These are phyloP conservation scores for Candida sphagnicola DNA, from an alignment of 805 yeast species.

Conservation along the genomic window DNA sequence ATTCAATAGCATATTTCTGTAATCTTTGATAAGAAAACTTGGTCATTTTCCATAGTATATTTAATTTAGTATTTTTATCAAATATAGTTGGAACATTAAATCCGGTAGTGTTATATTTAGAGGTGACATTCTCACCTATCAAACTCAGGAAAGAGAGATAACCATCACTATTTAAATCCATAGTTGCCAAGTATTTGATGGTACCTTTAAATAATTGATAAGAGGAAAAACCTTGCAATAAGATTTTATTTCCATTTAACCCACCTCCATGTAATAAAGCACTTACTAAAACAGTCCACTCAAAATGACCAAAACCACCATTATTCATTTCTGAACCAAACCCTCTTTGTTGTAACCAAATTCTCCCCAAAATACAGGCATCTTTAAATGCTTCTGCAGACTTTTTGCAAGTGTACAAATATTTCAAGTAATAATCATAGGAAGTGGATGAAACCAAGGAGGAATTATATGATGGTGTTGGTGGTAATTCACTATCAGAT, in stretches of 20 bases:
- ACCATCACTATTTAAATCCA: constrained; percentile 61
- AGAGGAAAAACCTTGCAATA: constrained; percentile 84
- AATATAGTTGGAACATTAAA: constrained; percentile 72
- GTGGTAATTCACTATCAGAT: constrained; percentile 44
- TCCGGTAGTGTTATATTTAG: constrained; percentile 51
- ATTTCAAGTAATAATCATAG: constrained; percentile 67
- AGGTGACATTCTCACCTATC: constrained; percentile 40
- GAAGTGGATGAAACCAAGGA: constrained; percentile 68
- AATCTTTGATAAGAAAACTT: constrained; percentile 59
- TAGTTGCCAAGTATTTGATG: constrained; percentile 73
- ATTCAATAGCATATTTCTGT: constrained; percentile 62
- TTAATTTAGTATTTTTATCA: constrained; percentile 72
- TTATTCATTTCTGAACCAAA: constrained; percentile 57
- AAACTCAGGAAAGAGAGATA: constrained; percentile 63
- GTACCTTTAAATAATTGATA: constrained; percentile 92
- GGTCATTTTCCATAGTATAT: constrained; percentile 79
- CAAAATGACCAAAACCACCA: constrained; percentile 92
- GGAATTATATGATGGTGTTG: constrained; percentile 87
- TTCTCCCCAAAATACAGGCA: constrained; percentile 79
- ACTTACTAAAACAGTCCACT: constrained; percentile 77
- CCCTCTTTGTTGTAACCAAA: constrained; percentile 91
- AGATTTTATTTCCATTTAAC: constrained; percentile 63
- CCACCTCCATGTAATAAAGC: constrained; percentile 85
- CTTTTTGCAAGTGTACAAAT: constrained; percentile 70
- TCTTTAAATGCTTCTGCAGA: constrained; percentile 78